These are phyloP conservation scores for Microcera coccophila DNA, from an alignment of 2,329 filamentous ascomycete species.

Conservation along the genomic window DNA sequence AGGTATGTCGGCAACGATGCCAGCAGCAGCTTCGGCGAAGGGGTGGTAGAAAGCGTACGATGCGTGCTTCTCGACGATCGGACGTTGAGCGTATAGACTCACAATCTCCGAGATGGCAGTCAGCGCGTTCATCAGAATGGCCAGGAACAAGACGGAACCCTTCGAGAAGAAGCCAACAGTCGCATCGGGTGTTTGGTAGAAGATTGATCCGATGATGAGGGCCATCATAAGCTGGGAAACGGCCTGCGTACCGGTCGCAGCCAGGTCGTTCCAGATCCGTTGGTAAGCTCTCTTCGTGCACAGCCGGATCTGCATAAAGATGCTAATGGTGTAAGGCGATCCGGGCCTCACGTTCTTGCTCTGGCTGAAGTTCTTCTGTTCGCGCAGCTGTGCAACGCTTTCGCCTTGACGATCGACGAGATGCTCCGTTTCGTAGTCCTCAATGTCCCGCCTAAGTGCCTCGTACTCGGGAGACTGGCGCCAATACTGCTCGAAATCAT, in stretches of 20 bases:
- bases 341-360: slow-evolving; percentile 50
- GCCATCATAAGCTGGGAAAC: slow-evolving; percentile 51
- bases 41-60: slow-evolving; percentile 52
- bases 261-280: slow-evolving; percentile 49
- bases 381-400: slow-evolving; percentile 39
- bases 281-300: slow-evolving; percentile 51
- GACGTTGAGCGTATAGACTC: slow-evolving; percentile 41
- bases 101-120: slow-evolving; percentile 54
- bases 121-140: slow-evolving; percentile 56
- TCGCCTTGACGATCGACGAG: slow-evolving; percentile 39
- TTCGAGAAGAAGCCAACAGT: slow-evolving; percentile 51
- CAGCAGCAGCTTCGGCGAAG: slow-evolving; percentile 50
- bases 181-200: slow-evolving; percentile 48
- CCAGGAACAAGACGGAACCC: slow-evolving; percentile 57
- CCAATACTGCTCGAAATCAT: slow-evolving; percentile 60
- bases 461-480: slow-evolving; percentile 42
- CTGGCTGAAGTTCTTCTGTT: slow-evolving; percentile 49
- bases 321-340: slow-evolving; percentile 56
- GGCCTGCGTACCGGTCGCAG: slow-evolving; percentile 44
- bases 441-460: slow-evolving; percentile 45
- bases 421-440: slow-evolving; percentile 45
- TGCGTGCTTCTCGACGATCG: slow-evolving; percentile 48
- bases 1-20: slow-evolving; percentile 53
- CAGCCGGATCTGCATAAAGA: slow-evolving; percentile 51
- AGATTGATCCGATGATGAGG: slow-evolving; percentile 59